Conservation (phyloP, 2,329 filamentous ascomycete genomes). For the Rhynchosporium graminicola region DNA sequence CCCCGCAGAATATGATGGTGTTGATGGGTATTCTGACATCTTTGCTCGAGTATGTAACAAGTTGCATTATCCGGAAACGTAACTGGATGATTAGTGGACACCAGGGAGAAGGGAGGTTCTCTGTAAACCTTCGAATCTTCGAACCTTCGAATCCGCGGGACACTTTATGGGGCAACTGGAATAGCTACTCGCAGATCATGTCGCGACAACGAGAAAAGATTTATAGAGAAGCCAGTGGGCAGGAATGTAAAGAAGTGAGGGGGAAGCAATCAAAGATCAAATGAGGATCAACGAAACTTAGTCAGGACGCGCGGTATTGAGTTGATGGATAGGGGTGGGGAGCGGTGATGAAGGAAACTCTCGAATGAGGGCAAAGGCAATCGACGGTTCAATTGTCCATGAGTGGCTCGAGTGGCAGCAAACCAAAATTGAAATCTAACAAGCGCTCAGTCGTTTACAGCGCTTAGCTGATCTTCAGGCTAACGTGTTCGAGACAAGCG, state of each 20-base stretch:
- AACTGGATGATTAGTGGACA: constrained; percentile 26
- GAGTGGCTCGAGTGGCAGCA: too few species aligned
- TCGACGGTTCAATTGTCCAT: too few species aligned
- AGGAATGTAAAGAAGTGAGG: constrained; percentile 13
- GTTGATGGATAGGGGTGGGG: neutral
- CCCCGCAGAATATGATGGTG: constrained; percentile 45
- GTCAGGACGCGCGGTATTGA: constrained; percentile 6
- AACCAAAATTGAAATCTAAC: too few species aligned
- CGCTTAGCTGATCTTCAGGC: neutral
- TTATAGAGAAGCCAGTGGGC: constrained; percentile 16
- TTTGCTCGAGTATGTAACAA: constrained; percentile 23
- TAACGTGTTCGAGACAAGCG: neutral
- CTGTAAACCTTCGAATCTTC: neutral
- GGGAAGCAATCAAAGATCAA: constrained; percentile 19
- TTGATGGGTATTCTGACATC: constrained; percentile 51
- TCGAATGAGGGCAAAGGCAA: too few species aligned
- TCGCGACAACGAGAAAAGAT: constrained; percentile 32
- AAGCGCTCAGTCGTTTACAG: neutral
- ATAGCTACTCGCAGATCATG: constrained; percentile 27
- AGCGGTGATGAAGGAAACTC: too few species aligned
- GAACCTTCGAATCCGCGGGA: constrained; percentile 24
- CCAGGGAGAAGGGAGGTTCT: constrained; percentile 14
- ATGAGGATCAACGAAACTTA: constrained; percentile 19
- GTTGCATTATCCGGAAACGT: constrained; percentile 26
- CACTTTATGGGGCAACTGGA: constrained; percentile 17